phyloP scores from a whole-genome alignment of 2,329 filamentous ascomycete species.

The Passalora sequoiae region DNA sequence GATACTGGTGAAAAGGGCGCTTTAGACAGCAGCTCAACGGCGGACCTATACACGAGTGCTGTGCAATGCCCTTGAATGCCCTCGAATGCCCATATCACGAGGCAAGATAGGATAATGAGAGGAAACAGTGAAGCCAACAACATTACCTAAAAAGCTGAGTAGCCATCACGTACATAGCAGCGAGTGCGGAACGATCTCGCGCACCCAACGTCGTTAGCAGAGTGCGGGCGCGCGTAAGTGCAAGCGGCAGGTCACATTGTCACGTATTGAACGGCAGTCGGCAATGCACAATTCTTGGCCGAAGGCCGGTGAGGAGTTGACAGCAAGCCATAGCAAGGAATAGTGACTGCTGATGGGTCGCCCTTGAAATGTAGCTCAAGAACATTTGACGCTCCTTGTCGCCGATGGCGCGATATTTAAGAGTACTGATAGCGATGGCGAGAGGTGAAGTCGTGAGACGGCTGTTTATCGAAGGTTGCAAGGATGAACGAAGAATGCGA shows the following conservation, averaged over 20 bases:
- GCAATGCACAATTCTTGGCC: neutral
- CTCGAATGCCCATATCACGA: neutral
- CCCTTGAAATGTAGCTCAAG: too few species aligned
- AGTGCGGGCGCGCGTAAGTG: neutral
- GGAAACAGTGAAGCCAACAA: too few species aligned
- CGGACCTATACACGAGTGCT: neutral
- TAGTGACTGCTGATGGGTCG: neutral
- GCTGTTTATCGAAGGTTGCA: too few species aligned
- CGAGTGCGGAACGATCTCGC: neutral
- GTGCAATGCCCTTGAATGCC: too few species aligned
- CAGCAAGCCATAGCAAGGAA: neutral
- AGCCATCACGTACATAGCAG: neutral
- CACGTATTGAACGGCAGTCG: conserved; percentile 3
- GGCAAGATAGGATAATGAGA: neutral
- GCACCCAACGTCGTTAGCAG: neutral
- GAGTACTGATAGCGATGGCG: too few species aligned
- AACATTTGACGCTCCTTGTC: too few species aligned
- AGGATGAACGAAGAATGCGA: too few species aligned
- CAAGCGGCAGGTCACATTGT: conserved; percentile 3
- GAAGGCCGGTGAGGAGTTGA: neutral
- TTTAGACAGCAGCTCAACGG: neutral
- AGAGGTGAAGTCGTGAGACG: too few species aligned
- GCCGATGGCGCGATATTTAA: too few species aligned
- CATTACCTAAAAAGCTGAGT: neutral
- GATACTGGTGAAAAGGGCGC: neutral